Percentiles rank a stretch among this genome's conserved stretches.
Conservation (phyloP, 2,329 filamentous ascomycete genomes). For the Botrytis aclada region DNA sequence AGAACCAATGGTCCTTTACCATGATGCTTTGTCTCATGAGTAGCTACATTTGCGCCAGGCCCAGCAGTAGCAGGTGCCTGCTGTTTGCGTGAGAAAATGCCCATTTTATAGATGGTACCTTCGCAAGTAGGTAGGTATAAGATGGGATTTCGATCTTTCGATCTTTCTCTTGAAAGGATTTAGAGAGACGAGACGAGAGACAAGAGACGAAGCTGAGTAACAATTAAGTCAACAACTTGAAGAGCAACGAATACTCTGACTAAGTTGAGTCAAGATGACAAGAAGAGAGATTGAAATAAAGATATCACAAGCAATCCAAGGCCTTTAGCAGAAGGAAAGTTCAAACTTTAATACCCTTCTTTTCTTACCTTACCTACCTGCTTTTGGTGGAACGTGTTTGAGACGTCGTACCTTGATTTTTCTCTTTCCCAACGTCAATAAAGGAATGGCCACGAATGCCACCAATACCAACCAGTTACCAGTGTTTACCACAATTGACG, state of each 20-base stretch:
- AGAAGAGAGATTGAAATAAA: not conserved
- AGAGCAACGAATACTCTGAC: not conserved
- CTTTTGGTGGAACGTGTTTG: not conserved
- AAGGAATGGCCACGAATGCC: not conserved
- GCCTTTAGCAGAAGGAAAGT: not conserved
- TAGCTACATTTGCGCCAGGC: conserved; percentile 6
- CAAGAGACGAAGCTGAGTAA: not conserved
- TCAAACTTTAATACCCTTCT: conserved; percentile 6
- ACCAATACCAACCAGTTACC: not conserved
- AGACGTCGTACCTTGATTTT: not conserved
- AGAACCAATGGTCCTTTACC: conserved; percentile 26
- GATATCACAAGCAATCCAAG: not conserved
- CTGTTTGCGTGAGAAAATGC: conserved; percentile 16
- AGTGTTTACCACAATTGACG: not conserved
- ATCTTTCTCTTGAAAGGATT: too few relatives aligned
- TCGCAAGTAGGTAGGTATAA: not conserved
- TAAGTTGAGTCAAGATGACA: not conserved
- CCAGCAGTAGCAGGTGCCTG: not conserved
- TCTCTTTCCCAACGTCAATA: not conserved
- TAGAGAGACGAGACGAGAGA: too few relatives aligned
- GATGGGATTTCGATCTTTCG: not conserved
- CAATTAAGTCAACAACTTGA: not conserved
- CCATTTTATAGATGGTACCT: conserved; percentile 1
- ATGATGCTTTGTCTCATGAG: not conserved
- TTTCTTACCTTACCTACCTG: not conserved